phyloP scores from a whole-genome alignment of 2,329 filamentous ascomycete genomes.

The Ophiocordyceps camponoti-floridani region DNA sequence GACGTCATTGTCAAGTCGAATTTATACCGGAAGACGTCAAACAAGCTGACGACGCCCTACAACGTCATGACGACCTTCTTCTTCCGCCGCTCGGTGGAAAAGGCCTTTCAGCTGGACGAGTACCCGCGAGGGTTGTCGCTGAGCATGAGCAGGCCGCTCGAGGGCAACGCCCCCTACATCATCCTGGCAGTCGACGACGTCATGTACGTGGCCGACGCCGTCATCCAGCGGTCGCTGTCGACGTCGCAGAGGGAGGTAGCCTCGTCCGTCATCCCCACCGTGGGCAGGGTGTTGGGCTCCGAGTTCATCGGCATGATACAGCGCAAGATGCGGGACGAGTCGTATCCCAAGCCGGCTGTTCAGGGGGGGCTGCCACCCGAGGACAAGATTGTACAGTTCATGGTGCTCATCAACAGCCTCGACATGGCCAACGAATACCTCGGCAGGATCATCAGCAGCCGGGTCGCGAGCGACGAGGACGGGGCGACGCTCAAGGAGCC shows the following conservation, averaged over 20 bases:
- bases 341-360: slow-evolving; percentile 64
- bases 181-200: slow-evolving; percentile 94
- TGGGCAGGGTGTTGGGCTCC: slow-evolving; percentile 63
- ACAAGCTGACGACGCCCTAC: slow-evolving; percentile 62
- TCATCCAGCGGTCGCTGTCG: slow-evolving; percentile 69
- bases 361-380: slow-evolving; percentile 76
- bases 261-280: slow-evolving; percentile 56
- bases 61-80: slow-evolving; percentile 92
- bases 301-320: slow-evolving; percentile 97
- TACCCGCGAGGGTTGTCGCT: slow-evolving; percentile 64
- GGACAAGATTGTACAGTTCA: slow-evolving; percentile 72
- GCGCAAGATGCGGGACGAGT: slow-evolving; percentile 92
- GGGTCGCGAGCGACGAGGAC: slow-evolving; percentile 31
- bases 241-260: slow-evolving; percentile 72
- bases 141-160: slow-evolving; percentile 51
- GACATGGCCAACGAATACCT: slow-evolving; percentile 88
- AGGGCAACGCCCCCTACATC: slow-evolving; percentile 72
- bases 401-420: slow-evolving; percentile 88
- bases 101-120: slow-evolving; percentile 93
- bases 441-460: slow-evolving; percentile 60
- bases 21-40: slow-evolving; percentile 59
- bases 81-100: slow-evolving; percentile 89
- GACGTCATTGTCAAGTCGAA: slow-evolving; percentile 63
- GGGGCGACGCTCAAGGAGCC: slow-evolving; percentile 19
- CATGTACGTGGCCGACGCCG: slow-evolving; percentile 96